A percentile compares a stretch with the other conserved stretches of the same genome.
These are phyloP conservation scores for Diaporthe aspalathi DNA, from an alignment of 2,329 filamentous ascomycete genomes.

Conservation along the genomic window DNA sequence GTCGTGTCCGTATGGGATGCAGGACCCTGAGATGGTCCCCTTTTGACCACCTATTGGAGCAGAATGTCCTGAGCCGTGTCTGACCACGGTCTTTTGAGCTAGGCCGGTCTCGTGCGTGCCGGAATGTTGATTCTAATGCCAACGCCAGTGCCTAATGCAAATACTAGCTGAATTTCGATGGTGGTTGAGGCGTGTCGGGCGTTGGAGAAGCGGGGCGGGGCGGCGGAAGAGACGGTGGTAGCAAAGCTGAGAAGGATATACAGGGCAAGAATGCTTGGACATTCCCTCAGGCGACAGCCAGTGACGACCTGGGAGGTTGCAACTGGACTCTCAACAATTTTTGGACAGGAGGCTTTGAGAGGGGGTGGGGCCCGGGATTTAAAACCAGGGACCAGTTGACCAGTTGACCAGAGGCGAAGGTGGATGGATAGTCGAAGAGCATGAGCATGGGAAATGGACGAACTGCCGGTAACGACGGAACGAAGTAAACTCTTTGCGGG, in stretches of 20 bases:
- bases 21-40: slow-evolving; percentile 7
- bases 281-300: slow-evolving; percentile 8
- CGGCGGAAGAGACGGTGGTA: background rate
- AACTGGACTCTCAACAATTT: slow-evolving; percentile 19
- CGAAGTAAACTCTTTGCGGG: background rate
- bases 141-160: slow-evolving; percentile 9
- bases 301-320: background rate
- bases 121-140: slow-evolving; percentile 8
- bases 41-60: too few species aligned
- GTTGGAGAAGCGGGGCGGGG: slow-evolving; percentile 10
- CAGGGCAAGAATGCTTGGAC: too few species aligned
- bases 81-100: background rate
- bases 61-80: background rate
- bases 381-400: too few species aligned
- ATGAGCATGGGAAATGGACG: slow-evolving; percentile 4
- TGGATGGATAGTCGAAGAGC: too few species aligned
- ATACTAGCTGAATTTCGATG: background rate
- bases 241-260: too few species aligned
- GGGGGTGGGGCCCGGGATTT: slow-evolving; percentile 6
- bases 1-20: slow-evolving; percentile 5
- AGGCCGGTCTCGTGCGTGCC: background rate
- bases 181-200: background rate
- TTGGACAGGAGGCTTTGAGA: slow-evolving; percentile 9
- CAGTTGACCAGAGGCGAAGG: too few species aligned
- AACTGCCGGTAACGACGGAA: slow-evolving; percentile 1